Conservation (phyloP, 202 grass and related monocot species). For the Miscanthus sacchariflorus region DNA sequence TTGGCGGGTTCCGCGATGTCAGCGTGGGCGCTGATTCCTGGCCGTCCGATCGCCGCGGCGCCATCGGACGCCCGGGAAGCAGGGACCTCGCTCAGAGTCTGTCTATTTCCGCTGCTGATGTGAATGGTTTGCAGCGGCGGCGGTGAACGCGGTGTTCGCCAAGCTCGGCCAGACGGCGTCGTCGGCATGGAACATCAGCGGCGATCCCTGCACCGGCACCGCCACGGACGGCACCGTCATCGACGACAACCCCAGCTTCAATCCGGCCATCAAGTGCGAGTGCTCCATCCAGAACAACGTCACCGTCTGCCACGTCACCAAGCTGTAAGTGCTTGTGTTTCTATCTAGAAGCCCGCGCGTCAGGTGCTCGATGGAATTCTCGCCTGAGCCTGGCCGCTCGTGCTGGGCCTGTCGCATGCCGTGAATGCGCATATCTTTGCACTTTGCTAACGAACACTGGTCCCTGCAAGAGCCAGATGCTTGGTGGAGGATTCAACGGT, state of each 20-base stretch:
- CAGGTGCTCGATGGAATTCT: slow-evolving; percentile 28
- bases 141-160: slow-evolving; percentile 72
- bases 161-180: slow-evolving; percentile 52
- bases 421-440: not conserved
- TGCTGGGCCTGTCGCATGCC: not conserved
- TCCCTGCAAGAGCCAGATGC: not conserved
- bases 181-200: slow-evolving; percentile 75
- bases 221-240: slow-evolving; percentile 51
- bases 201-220: slow-evolving; percentile 76
- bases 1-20: not conserved
- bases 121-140: slow-evolving; percentile 48
- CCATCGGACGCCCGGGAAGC: not conserved
- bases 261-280: slow-evolving; percentile 68
- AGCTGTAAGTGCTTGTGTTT: slow-evolving; percentile 48
- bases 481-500: not conserved
- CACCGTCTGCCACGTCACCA: slow-evolving; percentile 75
- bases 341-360: not conserved
- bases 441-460: not conserved
- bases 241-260: slow-evolving; percentile 40
- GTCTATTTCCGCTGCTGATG: not conserved
- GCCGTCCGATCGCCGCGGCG: not conserved
- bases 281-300: slow-evolving; percentile 46
- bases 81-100: too few relatives aligned
- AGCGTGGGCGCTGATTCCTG: not conserved
- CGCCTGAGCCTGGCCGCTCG: not conserved